Base-by-base conservation (phyloP, 805 yeast genomes). In the Saturnispora besseyi region DNA sequence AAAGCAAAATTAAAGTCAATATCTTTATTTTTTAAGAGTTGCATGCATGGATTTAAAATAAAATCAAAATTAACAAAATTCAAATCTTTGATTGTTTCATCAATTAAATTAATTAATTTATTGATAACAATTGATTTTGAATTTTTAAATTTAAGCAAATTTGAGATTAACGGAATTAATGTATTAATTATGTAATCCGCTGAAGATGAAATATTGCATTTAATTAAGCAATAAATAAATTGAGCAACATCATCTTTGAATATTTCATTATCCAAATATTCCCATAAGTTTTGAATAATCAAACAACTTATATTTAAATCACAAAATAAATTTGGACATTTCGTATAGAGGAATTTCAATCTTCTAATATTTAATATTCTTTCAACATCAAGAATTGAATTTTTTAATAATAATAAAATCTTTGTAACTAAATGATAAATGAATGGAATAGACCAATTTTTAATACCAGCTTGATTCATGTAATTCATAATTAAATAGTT, bases 341-440 rank as follows among this genome's bases (percentile, higher is more conserved):
- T 44, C 7, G 63, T 42, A 7, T 70, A 55, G 5, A 75, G 49
- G 2, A 70, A 51, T 50, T 74, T 74, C 21, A 77, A 46, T 48
- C 61, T 66, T 49, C 78, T 62, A 5, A 76, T 36, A 28, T 53
- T 47, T 4, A 59, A 12, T 1, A 56, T 8, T 41, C 54, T 61
- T 15, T 67, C 67, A 3, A 63, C 58, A 22, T 41, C 29, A 22
- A 62, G 53, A 1, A 56, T 24, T 0, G 70, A 49, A 1, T 50
- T 22, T 0, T 59, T 56, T 2, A 73, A 40, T 3, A 57, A 40
- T 2, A 60, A 32, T 2, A 71, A 48, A 2, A 71, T 24, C 24
- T 68, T 64, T n/a, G 73, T 61, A 1, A 66, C 38, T 2, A 77
- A 45, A 56, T 76, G 75, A 52, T 69, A 69, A 6, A 68, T 57